phyloP scores from a whole-genome alignment of 257 asterid species.

The Knoxia roxburghii region DNA sequence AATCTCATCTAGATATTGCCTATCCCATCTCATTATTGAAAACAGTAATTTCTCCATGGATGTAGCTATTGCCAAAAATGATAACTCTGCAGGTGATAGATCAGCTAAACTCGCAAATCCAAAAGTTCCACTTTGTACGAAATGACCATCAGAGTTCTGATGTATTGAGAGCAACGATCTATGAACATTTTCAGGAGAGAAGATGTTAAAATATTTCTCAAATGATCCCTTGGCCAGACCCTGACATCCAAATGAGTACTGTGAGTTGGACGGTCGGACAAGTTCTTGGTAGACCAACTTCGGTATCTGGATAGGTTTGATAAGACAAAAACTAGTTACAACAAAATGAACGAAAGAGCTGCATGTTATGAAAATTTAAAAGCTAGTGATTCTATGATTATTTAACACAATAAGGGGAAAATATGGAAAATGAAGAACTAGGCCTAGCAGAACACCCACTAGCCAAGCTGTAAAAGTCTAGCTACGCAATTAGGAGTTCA shows the following conservation, averaged over 20 bases:
- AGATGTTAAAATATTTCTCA: constrained; percentile 65
- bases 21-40: constrained; percentile 49
- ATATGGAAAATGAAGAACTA: neutral
- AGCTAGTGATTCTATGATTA: neutral
- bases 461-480: neutral
- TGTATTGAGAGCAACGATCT: constrained; percentile 42
- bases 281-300: constrained; percentile 71
- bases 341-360: constrained; percentile 4
- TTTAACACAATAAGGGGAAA: neutral
- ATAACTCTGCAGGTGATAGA: constrained; percentile 71
- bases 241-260: constrained; percentile 27
- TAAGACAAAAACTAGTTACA: constrained; percentile 13
- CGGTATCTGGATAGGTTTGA: constrained; percentile 56
- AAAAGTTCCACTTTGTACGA: constrained; percentile 54
- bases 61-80: constrained; percentile 67
- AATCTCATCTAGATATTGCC: constrained; percentile 48
- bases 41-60: constrained; percentile 74
- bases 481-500: neutral
- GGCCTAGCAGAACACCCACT: neutral
- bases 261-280: constrained; percentile 29
- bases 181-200: constrained; percentile 67
- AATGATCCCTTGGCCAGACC: constrained; percentile 37
- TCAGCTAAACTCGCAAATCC: constrained; percentile 78
- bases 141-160: constrained; percentile 23
- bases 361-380: constrained; percentile 1